Base-by-base conservation (phyloP, 2,329 filamentous ascomycete species). In the Scytalidium sp. region DNA sequence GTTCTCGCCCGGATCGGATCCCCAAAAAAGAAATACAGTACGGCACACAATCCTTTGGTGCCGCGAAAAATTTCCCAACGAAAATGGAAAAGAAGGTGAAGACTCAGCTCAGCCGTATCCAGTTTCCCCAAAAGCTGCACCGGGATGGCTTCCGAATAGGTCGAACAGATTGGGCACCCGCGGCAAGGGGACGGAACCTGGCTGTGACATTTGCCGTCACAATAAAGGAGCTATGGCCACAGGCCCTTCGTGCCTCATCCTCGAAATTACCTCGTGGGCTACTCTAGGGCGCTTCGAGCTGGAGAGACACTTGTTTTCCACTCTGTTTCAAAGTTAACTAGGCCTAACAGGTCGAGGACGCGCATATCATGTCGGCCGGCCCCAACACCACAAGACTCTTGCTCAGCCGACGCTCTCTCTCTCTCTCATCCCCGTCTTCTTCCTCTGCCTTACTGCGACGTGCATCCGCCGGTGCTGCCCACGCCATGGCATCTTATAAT, bases 401-500 rank as follows among this genome's bases (percentile, higher is more conserved):
- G 32, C 32, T 36, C 32, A 36, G 32, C 32, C 32, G 13, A 22
- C 43, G 36, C 21, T 46, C 36, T 42, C 29, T 49, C 22, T 27
- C 43, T 47, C 41, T 46, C 46, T 36, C 50, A 23, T 43, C 27
- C 15, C 27, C 43, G 46, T 44, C 27, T 41, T 46, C 32, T 19
- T 23, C 36, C 41, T 43, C 25, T 32, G 19, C 43, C 32, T 22
- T 47, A 47, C 32, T 36, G 32, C 32, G 32, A 36, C 32, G 32
- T 36, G 32, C 32, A 5, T 36, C 32, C 15, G 13, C 32, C 17
- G 13, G 6, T 36, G 32, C 15, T 9, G 6, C 32, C 7, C 32
- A 36, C 32, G 32, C 47, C 59, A 64, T 63, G 61, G 58, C 61
- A 55, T 56, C 58, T 32, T 59, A 59, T 44, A 56, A 56, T 50